phyloP scores from a whole-genome alignment of 257 asterid species.

The Leptodermis oblonga region DNA sequence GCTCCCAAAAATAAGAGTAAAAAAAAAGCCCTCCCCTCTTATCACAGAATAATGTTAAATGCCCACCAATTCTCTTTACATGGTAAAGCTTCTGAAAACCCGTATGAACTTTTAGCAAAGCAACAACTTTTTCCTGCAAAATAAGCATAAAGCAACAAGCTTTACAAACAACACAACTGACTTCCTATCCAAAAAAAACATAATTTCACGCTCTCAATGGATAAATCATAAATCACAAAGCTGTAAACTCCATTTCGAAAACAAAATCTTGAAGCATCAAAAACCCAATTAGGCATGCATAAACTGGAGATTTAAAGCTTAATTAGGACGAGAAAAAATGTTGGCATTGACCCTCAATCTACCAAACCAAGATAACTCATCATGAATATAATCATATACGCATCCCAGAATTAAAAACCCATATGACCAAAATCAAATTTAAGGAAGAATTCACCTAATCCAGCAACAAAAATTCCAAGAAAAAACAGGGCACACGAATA shows the following conservation, averaged over 20 bases:
- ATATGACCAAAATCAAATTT: neutral
- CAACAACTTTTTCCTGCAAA: constrained; percentile 11
- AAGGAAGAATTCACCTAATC: constrained; percentile 2
- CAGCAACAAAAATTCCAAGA: neutral
- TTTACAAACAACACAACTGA: neutral
- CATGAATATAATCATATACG: neutral
- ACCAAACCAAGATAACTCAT: neutral
- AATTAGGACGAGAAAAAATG: neutral
- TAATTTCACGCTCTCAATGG: neutral
- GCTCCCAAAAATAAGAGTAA: constrained; percentile 26
- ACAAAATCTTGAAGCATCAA: neutral
- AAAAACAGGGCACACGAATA: neutral
- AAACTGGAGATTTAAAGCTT: neutral
- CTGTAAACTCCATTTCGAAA: neutral
- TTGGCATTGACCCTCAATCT: constrained; percentile 7
- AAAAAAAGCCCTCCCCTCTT: constrained; percentile 21
- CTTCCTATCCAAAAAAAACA: neutral
- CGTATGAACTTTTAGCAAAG: neutral
- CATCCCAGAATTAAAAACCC: constrained; percentile 4
- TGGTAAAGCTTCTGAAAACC: constrained; percentile 4
- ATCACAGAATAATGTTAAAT: constrained; percentile 4
- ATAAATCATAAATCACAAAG: neutral
- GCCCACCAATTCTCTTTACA: neutral
- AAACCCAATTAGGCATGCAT: neutral
- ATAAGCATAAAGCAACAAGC: neutral